Evolutionary conservation across 2,329 filamentous ascomycete genomes (phyloP), one percentile per base, ranked within the genome.

Genomic region (Penicillium sp.): DNA sequence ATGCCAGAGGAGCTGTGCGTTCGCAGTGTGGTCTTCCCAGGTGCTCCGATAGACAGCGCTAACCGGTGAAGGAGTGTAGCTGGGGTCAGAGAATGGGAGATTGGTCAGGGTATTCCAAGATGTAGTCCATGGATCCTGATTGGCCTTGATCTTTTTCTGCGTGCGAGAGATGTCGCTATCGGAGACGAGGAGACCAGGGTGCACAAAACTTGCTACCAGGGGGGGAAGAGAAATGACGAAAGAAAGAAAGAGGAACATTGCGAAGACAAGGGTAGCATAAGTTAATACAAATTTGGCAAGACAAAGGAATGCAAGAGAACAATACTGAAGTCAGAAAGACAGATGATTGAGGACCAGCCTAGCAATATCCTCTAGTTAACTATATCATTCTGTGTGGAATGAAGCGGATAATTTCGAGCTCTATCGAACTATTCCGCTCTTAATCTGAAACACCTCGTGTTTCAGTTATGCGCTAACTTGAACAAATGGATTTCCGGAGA

Each of bases 101-200:
- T 10, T 21, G 6, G 37, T 39, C 17, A 53, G 17, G 26, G 37
- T 34, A 22, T 37, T 39, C 51, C 51, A 53, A 29, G 34, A 45
- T 26, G 34, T 46, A 37, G 34, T 35, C 51, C 51, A 53, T 22
- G 51, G 51, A 13, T 53, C 33, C 21, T 31, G 31, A 9, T 33
- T 34, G 19, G 42, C 28, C 8, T 19, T 22, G 15, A 53, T 39
- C 19, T 53, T 39, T 19, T 35, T 31, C 24, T 45, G 34, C n/a
- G 26, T 22, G 21, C 47, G 48, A 12, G 17, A 13, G 17, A 53
- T 37, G 19, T 53, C 48, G n/a, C n/a, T 24, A n/a, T 28, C n/a
- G 21, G 51, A 38, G 26, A 51, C 47, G 6, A 53, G 22, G 6
- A 49, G 28, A 5, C 51, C 51, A 29, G 51, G 51, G 41, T 53